Base-by-base conservation (phyloP, 2,329 filamentous ascomycete genomes). In the Paecilomyces niveus region DNA sequence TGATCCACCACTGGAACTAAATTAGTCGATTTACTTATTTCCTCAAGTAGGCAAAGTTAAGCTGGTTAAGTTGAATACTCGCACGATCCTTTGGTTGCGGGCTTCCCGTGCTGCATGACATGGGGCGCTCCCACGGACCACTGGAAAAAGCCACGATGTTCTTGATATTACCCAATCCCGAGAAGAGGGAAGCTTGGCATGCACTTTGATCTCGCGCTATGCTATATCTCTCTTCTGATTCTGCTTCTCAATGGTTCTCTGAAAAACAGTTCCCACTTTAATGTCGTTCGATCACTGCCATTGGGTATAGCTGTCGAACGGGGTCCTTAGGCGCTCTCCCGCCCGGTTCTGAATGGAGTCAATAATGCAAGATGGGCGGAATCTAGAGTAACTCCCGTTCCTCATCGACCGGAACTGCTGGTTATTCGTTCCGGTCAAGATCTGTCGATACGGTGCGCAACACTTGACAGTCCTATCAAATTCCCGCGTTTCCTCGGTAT, bases 111-210 rank as follows among this genome's bases (percentile, higher is more conserved):
- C 60, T 64, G 63, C 62, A 66, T 60, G 54, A 57, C 58, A 58
- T 58, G 55, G 50, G 50, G 22, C 50, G 50, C 6, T 24, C 10
- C 5, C 50, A 29, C 50, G 50, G 50, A 61, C 56, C 51, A 35
- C 55, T 50, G 33, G 26, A 21, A 33, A 33, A 21, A 33, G 15
- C 22, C 21, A 32, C 56, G 55, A 22, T 35, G 55, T 53, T 21
- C 50, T 54, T 24, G 53, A 18, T 8, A 32, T 11, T 10, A n/a
- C 18, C 66, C 61, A 69, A 67, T 69, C 57, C 39, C 33, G 11
- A 9, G 29, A 26, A 54, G 33, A 59, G 8, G 39, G 59, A 63
- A 66, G 63, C 65, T 68, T 69, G 67, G 66, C 67, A 61, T 61
- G 55, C 33, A 45, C 39, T 57, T 53, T 39, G 50, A 53, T 33